Evolutionary conservation across 768 basidiomycete species (phyloP), one percentile per base, ranked within the genome.

Genomic region (Favolaschia claudopus): DNA sequence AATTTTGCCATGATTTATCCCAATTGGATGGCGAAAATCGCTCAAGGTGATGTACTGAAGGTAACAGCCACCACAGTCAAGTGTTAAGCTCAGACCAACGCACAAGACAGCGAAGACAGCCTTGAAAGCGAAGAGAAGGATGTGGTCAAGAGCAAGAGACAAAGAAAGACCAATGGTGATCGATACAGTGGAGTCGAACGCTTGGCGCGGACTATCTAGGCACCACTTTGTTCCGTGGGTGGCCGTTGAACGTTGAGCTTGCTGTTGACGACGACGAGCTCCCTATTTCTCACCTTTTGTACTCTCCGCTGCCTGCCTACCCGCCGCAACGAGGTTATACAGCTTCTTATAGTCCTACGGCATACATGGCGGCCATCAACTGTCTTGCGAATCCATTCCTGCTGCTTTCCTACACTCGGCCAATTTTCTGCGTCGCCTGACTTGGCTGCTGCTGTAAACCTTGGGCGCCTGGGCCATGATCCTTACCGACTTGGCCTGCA

Each of bases 291-390:
- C 28, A 4, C 38, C 25, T 52, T 55, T 52, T 59, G 46, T 59
- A 54, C 45, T 19, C 15, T 53, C 38, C 50, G 20, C 45, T 28
- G 39, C 31, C 22, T 44, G 48, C 40, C 20, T 51, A 51, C 50
- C 58, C 53, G 50, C 48, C 43, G 5, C 58, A 60, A 60, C 38
- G 58, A 60, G 58, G 58, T 29, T n/a, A n/a, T n/a, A 12, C 34
- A 52, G 43, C 40, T 29, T 9, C 36, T 34, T 43, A 5, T 33
- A 45, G 33, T 36, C 40, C 12, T 34, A 27, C 53, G n/a, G 27
- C 58, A 60, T 51, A 51, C 54, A 51, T 15, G 50, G 31, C 57
- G 49, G 49, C 36, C 57, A 57, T 58, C 58, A 60, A 22, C 48
- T n/a, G n/a, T n/a, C n/a, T n/a, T n/a, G 42, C 19, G 17, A 15